Base-by-base conservation (phyloP, 108 stramenopile species). In the Cylindrotheca fusiformis region DNA sequence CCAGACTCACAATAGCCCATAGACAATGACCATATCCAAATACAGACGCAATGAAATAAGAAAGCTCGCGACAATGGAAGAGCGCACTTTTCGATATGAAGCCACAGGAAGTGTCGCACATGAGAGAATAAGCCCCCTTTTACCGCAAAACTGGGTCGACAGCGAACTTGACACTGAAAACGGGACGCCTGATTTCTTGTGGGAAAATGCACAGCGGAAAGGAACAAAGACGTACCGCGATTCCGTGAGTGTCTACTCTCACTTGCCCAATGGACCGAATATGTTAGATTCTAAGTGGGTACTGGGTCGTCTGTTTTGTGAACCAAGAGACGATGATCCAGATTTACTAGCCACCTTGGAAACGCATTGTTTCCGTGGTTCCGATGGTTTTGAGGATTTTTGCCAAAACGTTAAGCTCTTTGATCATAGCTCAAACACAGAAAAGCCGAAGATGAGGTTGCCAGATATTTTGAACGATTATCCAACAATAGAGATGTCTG, bases 261-360 rank as follows among this genome's bases (percentile, higher is more conserved):
- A 93, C 62, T 52, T 93, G 14, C 91, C 91, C 10, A 85, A 88
- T 58, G 91, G 91, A n/a, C 74, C 65, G 19, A 25, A 54, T 21
- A 69, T 88, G 17, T 45, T 92, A 32, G 91, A 92, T 68, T 76
- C 78, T 67, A 92, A 92, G 48, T 92, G 91, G 91, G 85, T 75
- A 17, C 50, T 92, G 48, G 85, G 83, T 18, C 67, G 85, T 41
- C 45, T 92, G 28, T 69, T 92, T 61, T n/a, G 36, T 32, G 31
- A 60, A 36, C 57, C 52, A 44, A 19, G 62, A 3, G 44, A 67
- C 12, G 57, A 74, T 48, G 32, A 67, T 24, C 46, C 66, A 22
- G 60, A 54, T 2, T 6, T 55, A 10, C 58, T 82, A 65, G 82
- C 79, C 1, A 58, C 64, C 0, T 60, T 87, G 17, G 75, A 79